phyloP scores from a whole-genome alignment of 148 eudicot genomes.

The Persicaria maculosa region DNA sequence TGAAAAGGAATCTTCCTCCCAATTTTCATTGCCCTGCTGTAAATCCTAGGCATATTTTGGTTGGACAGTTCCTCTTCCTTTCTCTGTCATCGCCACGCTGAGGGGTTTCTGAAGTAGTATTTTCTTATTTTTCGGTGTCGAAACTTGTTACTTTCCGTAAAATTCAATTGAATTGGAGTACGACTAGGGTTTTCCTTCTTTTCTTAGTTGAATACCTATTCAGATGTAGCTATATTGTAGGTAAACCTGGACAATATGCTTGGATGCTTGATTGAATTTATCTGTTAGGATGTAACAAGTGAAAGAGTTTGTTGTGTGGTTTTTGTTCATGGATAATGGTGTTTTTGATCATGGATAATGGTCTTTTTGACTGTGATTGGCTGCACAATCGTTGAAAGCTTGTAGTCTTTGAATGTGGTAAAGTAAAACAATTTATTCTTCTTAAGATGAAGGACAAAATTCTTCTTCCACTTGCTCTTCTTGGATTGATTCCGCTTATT shows the following conservation, averaged over 20 bases:
- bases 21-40: background rate
- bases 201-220: background rate
- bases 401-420: background rate
- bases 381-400: background rate
- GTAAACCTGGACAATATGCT: background rate
- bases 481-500: background rate
- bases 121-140: background rate
- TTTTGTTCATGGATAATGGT: too few species aligned
- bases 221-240: background rate
- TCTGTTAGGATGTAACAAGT: background rate
- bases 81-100: background rate
- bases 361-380: background rate
- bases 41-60: background rate
- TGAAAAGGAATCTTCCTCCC: background rate
- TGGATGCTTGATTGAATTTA: background rate
- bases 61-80: background rate
- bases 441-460: background rate
- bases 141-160: background rate
- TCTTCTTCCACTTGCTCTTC: background rate
- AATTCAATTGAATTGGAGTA: background rate
- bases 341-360: too few species aligned
- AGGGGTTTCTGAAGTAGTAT: background rate
- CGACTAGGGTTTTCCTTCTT: background rate
- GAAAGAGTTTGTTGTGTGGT: too few species aligned
- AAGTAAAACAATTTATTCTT: background rate